These are phyloP conservation scores for Salix viminalis DNA, from an alignment of 345 rosid species.

Conservation along the genomic window DNA sequence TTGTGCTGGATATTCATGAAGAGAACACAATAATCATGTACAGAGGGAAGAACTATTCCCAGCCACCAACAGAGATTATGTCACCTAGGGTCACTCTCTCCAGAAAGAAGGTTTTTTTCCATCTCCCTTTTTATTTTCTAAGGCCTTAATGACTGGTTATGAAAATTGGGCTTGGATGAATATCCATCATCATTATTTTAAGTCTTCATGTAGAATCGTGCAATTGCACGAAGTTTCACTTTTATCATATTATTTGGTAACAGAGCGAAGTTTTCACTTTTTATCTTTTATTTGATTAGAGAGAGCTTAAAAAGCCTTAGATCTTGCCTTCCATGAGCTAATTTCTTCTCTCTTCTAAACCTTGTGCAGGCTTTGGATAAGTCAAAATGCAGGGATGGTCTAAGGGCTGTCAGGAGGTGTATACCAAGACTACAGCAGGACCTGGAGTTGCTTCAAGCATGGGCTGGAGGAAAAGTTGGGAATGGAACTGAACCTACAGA, in stretches of 20 bases:
- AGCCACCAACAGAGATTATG: conserved; percentile 96
- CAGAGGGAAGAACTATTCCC: conserved; percentile 88
- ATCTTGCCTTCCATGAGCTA: neutral
- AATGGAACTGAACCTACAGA: conserved; percentile 16
- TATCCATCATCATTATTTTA: neutral
- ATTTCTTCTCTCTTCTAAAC: neutral
- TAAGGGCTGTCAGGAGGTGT: conserved; percentile 67
- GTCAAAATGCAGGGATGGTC: conserved; percentile 76
- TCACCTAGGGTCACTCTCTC: conserved; percentile 82
- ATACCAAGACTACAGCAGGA: conserved; percentile 90
- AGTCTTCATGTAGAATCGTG: neutral
- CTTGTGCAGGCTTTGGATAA: conserved; percentile 68
- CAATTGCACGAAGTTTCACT: neutral
- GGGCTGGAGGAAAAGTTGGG: conserved; percentile 32
- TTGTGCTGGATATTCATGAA: conserved; percentile 80
- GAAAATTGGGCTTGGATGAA: neutral
- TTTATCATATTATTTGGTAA: neutral
- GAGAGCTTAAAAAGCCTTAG: neutral
- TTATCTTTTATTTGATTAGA: neutral
- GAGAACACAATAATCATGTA: conserved; percentile 84
- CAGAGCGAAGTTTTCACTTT: neutral
- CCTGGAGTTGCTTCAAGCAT: conserved; percentile 63
- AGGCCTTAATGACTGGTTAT: neutral
- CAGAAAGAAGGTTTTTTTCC: conserved; percentile 60
- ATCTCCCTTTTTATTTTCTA: neutral